Evolutionary conservation across 805 yeast species (phyloP), one percentile per base, ranked within the genome.

Genomic region (Cyberlindnera mycetangii): DNA sequence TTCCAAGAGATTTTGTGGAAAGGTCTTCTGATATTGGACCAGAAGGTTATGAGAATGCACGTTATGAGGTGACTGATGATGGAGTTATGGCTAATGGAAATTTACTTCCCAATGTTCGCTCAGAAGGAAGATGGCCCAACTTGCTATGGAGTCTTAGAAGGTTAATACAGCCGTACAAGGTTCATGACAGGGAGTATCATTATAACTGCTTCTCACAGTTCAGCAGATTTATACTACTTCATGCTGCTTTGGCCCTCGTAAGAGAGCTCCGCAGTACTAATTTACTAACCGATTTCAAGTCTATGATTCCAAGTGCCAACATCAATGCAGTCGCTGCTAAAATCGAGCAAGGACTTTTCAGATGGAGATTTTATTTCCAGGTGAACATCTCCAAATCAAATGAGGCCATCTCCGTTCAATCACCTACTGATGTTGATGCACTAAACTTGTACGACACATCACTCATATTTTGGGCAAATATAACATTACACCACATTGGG

Each of bases 51-150:
- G 35, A 25, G 24, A 37, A 32, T n/a, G 9, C 41, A n/a, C 19
- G 47, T 32, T 39, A 54, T 40, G 47, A 50, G 17, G 22, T 46
- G 7, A 41, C 16, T 21, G 38, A 39, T 7, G 39, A 37, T n/a
- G 49, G 42, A 19, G 31, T 42, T 14, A 16, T 16, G 22, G 18
- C 22, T 12, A 49, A 47, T 33, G 49, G 49, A 9, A 42, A 31
- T 15, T 21, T 52, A 3, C 39, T 53, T 0, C 60, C 65, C 1
- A 59, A 56, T 34, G 53, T 61, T 19, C 55, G 51, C 18, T 50
- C 52, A 15, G 67, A 61, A 41, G 61, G 63, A 2, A 51, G 50
- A 39, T 67, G 71, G 72, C 72, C 71, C 5, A 61, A 58, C 32
- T 59, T 67, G 36, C 48, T 66, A 19, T 68, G 64, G 58, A 55